Evolutionary conservation across 352 stramenopile species (phyloP).

Genomic region (Discostella stelligera): DNA sequence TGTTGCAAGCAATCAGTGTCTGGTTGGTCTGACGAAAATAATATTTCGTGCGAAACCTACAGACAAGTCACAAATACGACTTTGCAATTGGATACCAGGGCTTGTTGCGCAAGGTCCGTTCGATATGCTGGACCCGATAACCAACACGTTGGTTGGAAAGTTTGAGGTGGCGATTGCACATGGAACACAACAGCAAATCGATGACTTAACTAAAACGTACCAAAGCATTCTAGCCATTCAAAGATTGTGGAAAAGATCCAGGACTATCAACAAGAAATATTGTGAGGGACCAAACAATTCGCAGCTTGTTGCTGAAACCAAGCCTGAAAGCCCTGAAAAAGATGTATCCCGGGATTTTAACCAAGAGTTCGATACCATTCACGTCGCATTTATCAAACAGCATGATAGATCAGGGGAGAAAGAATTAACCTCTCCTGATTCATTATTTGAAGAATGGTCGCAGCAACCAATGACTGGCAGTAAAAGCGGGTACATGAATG

Average conservation of each 20-base stretch:
- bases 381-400: slow-evolving; percentile 15
- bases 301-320: not conserved
- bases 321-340: not conserved
- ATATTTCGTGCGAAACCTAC: slow-evolving; percentile 1
- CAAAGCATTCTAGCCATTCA: slow-evolving; percentile 18
- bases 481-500: not conserved
- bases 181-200: slow-evolving; percentile 34
- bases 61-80: not conserved
- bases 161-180: slow-evolving; percentile 21
- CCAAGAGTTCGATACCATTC: slow-evolving; percentile 26
- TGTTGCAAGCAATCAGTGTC: not conserved
- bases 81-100: slow-evolving; percentile 27
- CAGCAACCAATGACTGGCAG: slow-evolving; percentile 23
- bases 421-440: slow-evolving; percentile 34
- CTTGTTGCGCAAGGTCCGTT: slow-evolving; percentile 28
- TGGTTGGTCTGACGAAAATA: slow-evolving; percentile 22
- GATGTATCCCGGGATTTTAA: not conserved
- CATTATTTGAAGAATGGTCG: slow-evolving; percentile 52
- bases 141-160: slow-evolving; percentile 35
- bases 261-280: not conserved
- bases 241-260: slow-evolving; percentile 23
- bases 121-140: slow-evolving; percentile 26
- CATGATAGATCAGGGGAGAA: not conserved
- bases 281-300: not conserved
- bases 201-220: slow-evolving; percentile 3